These are phyloP conservation scores for Rhizophora mangle DNA, from an alignment of 345 rosid species.

Conservation along the genomic window DNA sequence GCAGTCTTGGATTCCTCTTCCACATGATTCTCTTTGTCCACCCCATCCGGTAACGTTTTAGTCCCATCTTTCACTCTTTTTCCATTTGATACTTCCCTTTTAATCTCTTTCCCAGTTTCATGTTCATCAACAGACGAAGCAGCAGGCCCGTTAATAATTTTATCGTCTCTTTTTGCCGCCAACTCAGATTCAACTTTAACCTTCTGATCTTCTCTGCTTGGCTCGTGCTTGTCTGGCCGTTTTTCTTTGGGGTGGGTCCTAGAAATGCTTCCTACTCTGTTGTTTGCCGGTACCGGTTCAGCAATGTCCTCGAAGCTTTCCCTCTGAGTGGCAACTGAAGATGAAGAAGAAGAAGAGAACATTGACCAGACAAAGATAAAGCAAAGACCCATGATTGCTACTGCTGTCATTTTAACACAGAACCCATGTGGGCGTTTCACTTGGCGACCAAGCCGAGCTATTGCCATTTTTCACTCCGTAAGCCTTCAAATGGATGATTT, in stretches of 20 bases:
- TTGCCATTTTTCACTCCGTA: conserved; percentile 42
- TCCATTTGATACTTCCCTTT: conserved; percentile 33
- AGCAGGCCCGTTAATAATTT: conserved; percentile 37
- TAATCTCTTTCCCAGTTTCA: conserved; percentile 43
- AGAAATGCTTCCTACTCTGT: conserved; percentile 23
- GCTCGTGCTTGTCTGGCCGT: conserved; percentile 31
- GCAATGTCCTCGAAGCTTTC: conserved; percentile 88
- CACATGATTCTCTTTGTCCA: conserved; percentile 36
- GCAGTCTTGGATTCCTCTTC: conserved; percentile 44
- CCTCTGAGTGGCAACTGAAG: conserved; percentile 59
- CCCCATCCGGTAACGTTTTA: conserved; percentile 34
- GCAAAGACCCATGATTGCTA: conserved; percentile 76
- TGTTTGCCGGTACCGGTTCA: conserved; percentile 57
- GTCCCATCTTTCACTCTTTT: conserved; percentile 30
- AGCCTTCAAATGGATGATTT: neutral
- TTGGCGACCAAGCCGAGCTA: conserved; percentile 65
- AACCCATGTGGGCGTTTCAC: conserved; percentile 73
- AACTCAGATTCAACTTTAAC: conserved; percentile 35
- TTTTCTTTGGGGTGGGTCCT: conserved; percentile 12
- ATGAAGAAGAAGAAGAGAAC: conserved; percentile 64
- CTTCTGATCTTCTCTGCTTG: conserved; percentile 24
- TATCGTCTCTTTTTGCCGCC: conserved; percentile 35
- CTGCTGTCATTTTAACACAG: conserved; percentile 63
- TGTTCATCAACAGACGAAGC: conserved; percentile 39
- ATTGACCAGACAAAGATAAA: conserved; percentile 78